Evolutionary conservation across 768 basidiomycete species (phyloP).

Genomic region (Mycena pura): DNA sequence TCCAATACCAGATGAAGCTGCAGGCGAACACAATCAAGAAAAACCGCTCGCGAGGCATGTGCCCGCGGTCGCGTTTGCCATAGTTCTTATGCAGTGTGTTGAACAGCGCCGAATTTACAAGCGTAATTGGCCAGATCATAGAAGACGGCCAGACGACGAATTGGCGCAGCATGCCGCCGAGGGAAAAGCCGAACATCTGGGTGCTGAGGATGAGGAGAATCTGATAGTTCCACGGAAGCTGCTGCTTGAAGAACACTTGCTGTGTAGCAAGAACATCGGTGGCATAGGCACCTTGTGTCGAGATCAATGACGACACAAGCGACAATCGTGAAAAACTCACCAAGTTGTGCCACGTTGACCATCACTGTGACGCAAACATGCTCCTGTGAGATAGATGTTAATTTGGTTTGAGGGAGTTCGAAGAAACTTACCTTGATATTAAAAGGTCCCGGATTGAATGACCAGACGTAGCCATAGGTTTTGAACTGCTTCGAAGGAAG

Average conservation of each 20-base stretch:
- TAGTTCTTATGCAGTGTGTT: conserved; percentile 85
- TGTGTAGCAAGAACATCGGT: conserved; percentile 74
- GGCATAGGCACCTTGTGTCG: conserved; percentile 60
- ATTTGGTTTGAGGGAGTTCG: not conserved
- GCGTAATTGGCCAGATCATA: conserved; percentile 91
- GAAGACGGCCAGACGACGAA: conserved; percentile 86
- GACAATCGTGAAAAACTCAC: not conserved
- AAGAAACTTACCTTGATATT: conserved; percentile 73
- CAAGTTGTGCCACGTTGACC: conserved; percentile 67
- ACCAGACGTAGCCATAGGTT: conserved; percentile 74
- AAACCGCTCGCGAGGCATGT: conserved; percentile 82
- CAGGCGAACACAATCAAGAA: conserved; percentile 66
- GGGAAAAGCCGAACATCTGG: conserved; percentile 72
- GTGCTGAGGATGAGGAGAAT: conserved; percentile 66
- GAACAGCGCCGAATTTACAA: conserved; percentile 84
- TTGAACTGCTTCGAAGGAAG: conserved; percentile 70
- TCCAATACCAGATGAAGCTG: conserved; percentile 76
- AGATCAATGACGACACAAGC: not conserved
- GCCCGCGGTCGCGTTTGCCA: conserved; percentile 67
- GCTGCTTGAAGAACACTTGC: conserved; percentile 70
- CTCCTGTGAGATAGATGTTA: conserved; percentile 50
- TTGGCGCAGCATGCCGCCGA: conserved; percentile 75
- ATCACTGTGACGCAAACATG: conserved; percentile 86
- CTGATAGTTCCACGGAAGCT: conserved; percentile 57
- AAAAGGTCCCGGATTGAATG: conserved; percentile 84